phyloP scores from a whole-genome alignment of 1,284 basidiomycete species.

The Naganishia sp. region DNA sequence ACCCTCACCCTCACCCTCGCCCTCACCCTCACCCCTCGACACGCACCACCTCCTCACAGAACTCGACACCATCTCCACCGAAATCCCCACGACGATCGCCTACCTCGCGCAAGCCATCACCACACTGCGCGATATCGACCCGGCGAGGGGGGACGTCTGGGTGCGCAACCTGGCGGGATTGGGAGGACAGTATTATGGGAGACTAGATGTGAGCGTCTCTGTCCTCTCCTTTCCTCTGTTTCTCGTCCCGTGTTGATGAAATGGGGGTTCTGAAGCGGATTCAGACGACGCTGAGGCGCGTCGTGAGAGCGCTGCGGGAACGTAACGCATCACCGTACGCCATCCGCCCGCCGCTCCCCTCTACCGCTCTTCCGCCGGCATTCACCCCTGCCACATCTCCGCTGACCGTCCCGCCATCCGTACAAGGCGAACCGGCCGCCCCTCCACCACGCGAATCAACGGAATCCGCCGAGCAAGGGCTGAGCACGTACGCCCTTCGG shows the following conservation, averaged over 20 bases:
- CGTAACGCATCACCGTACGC: slow-evolving; percentile 17
- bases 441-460: neutral
- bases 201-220: slow-evolving; percentile 24
- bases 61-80: slow-evolving; percentile 7
- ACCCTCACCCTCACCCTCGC: neutral
- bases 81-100: slow-evolving; percentile 26
- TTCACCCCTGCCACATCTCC: slow-evolving; percentile 5
- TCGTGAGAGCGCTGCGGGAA: slow-evolving; percentile 23
- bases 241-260: neutral
- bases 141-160: slow-evolving; percentile 28
- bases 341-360: slow-evolving; percentile 26
- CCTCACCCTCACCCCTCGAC: neutral
- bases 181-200: slow-evolving; percentile 31
- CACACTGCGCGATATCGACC: slow-evolving; percentile 27
- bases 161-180: slow-evolving; percentile 29
- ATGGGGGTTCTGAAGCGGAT: neutral
- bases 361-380: slow-evolving; percentile 1
- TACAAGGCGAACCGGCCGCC: neutral
- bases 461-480: neutral
- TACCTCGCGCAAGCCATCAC: slow-evolving; percentile 28
- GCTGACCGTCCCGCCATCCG: too few species aligned
- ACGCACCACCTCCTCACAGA: too few species aligned
- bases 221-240: too few species aligned
- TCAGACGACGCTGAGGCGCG: slow-evolving; percentile 23
- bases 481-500: slow-evolving; percentile 27